Evolutionary conservation across 2,329 filamentous ascomycete genomes (phyloP), one percentile per base, ranked within the genome.

Genomic region (Claviceps humidiphila): DNA sequence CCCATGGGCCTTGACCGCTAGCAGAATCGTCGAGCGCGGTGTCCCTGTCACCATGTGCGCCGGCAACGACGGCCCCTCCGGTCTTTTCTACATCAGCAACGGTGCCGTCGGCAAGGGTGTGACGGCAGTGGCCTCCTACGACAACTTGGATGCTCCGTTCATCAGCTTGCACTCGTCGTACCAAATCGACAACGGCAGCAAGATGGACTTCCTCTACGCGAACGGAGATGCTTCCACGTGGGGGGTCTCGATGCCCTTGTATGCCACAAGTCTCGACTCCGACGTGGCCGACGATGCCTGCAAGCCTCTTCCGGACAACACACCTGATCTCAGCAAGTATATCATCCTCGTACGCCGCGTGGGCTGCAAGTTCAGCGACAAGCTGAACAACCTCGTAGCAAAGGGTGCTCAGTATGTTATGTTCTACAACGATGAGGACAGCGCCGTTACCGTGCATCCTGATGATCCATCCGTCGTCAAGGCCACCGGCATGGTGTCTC

Each of bases 331-430:
- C 17, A 72, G 72, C 14, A 66, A 67, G 22, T 67, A 73, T 52
- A 71, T 82, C 49, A 76, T 78, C 3, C 70, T 82, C 4, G 67
- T 81, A 49, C 74, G 74, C 41, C 71, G 75, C 37, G 49, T 44
- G 6, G 30, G n/a, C 1, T 55, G 54, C 8, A 1, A 1, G 2
- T 38, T 39, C 11, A 14, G 11, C 5, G 1, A 44, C 3, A 48
- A 51, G 40, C 37, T 14, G 11, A n/a, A 11, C 2, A 51, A 54
- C 48, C 3, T 50, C 16, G 22, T 17, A 8, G 40, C 47, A 5
- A 71, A 71, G 45, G 81, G 81, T 8, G 81, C 78, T 49, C 73
- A 75, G 59, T 81, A 82, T 57, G 64, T 85, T 51, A 65, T 84
- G 57, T 68, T 81, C 59, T 84, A 83, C 64, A 82, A 83, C 70